Evolutionary conservation across 176 grass and related monocot genomes (phyloP), one percentile per base, ranked within the genome.

Genomic region (Paspalum vaginatum): DNA sequence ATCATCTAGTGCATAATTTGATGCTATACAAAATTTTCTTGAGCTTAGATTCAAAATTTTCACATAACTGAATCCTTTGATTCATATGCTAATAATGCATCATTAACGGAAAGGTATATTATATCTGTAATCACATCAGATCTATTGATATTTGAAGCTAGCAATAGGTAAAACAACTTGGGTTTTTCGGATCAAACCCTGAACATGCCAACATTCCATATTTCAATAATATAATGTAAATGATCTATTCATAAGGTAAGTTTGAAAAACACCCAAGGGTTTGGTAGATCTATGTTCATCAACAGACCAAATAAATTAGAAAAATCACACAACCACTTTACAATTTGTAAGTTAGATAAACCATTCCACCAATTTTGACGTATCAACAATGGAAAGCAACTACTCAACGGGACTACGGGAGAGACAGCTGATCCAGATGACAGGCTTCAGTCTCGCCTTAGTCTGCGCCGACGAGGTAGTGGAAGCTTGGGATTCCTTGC

Each of bases 401-500:
- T 26, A 6, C 42, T 12, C 27, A 47, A 49, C 2, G 4, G 16
- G 49, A 83, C 27, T 38, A 49, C 2, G 4, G 16, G 49, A 83
- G 37, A n/a, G 1, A 21, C 1, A 15, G 74, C 9, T 50, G 27
- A 14, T 17, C 27, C n/a, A 8, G 46, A n/a, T 58, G 9, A 9
- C 51, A 37, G 1, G 17, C 16, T 26, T 65, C 49, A 22, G 45
- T 38, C 59, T 74, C 50, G 84, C 86, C 60, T 88, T 84, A 26
- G 4, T 72, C 60, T 73, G 59, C 42, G 37, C 52, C 14, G 50
- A 65, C 0, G 75, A 78, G 8, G 86, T 5, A 14, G 42, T 11
- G 11, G 50, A 78, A 73, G 68, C 75, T 66, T 74, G 66, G 8
- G 67, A 32, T 68, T 88, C 86, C 86, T 88, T 88, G 59, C 18